Percentiles rank a stretch among this genome's conserved stretches.
These are phyloP conservation scores for Camelina sativa DNA, from an alignment of 345 rosid species.

Conservation along the genomic window DNA sequence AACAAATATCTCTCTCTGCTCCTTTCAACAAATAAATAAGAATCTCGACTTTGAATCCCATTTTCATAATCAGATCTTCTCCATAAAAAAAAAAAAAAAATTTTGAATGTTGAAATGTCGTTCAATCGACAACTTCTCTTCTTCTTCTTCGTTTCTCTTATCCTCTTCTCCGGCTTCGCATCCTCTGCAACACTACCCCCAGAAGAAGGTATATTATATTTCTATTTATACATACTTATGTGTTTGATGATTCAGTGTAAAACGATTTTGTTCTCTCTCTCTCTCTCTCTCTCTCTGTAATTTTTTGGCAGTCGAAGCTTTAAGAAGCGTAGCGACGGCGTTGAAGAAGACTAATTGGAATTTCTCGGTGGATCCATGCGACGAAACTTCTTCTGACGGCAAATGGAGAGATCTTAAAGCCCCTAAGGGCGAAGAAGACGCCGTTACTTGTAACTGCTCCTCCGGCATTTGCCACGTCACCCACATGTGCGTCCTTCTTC, in stretches of 20 bases:
- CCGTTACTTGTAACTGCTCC: slow-evolving; percentile 54
- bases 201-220: slow-evolving; percentile 45
- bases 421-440: slow-evolving; percentile 30
- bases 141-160: slow-evolving; percentile 33
- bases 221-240: too few relatives aligned
- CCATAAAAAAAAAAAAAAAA: background rate
- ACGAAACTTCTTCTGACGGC: slow-evolving; percentile 1
- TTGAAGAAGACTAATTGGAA: slow-evolving; percentile 59
- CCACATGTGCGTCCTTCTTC: slow-evolving; percentile 34
- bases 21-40: background rate
- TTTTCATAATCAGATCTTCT: background rate
- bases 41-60: background rate
- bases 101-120: slow-evolving; percentile 32
- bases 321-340: slow-evolving; percentile 49
- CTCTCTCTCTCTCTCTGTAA: too few relatives aligned
- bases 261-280: too few relatives aligned
- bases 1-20: background rate
- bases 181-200: slow-evolving; percentile 41
- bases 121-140: slow-evolving; percentile 21
- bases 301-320: slow-evolving; percentile 50
- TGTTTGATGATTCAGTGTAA: too few relatives aligned
- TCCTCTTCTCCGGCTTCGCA: slow-evolving; percentile 24
- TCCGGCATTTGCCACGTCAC: slow-evolving; percentile 51
- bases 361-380: slow-evolving; percentile 62
- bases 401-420: slow-evolving; percentile 47